Evolutionary conservation across 306 rosid genomes (phyloP).

Genomic region (Prunus armeniaca): DNA sequence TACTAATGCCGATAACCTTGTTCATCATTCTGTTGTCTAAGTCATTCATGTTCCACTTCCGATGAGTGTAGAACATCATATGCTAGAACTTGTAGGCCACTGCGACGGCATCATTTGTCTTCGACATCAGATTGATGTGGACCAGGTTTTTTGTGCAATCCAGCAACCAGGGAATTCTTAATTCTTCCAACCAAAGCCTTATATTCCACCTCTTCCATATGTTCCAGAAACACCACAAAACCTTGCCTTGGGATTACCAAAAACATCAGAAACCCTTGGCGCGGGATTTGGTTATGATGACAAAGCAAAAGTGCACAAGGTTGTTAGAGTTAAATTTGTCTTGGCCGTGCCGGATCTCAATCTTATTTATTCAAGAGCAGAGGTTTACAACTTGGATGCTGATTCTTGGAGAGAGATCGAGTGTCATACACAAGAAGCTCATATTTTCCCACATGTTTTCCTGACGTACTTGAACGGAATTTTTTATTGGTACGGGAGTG

Average conservation of each 20-base stretch:
- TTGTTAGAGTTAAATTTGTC: not conserved
- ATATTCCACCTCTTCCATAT: too few species aligned
- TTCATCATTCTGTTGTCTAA: not conserved
- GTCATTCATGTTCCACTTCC: not conserved
- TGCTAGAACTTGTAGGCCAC: not conserved
- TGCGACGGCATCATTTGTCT: not conserved
- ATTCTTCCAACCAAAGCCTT: not conserved
- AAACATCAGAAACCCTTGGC: not conserved
- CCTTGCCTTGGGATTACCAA: too few species aligned
- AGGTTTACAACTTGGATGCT: not conserved
- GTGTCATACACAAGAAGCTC: not conserved
- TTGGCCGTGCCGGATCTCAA: not conserved
- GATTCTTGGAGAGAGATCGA: not conserved
- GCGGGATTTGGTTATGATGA: not conserved
- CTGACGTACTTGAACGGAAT: not conserved
- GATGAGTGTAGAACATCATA: not conserved
- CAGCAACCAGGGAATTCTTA: not conserved
- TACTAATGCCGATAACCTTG: not conserved
- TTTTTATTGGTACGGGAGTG: not conserved
- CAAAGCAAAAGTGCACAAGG: not conserved
- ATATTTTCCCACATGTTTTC: not conserved
- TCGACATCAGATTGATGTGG: not conserved
- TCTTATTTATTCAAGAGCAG: not conserved
- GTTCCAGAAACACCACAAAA: too few species aligned
- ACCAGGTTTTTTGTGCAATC: not conserved